Evolutionary conservation across 257 asterid species (phyloP).

Genomic region (Scutellaria galericulata): DNA sequence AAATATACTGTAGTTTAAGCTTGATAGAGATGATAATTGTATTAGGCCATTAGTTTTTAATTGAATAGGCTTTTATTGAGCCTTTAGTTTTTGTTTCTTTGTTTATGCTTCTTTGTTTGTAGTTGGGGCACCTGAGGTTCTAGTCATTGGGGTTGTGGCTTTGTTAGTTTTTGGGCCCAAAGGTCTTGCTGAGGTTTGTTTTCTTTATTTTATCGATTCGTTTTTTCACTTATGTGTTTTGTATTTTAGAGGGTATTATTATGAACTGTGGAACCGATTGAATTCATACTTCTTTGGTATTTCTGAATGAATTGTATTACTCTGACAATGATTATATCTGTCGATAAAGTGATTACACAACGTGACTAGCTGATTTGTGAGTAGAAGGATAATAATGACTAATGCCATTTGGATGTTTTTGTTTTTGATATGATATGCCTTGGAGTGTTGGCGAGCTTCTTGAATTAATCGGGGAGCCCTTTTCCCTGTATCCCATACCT

Average conservation of each 20-base stretch:
- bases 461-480: too few species aligned
- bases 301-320: background rate
- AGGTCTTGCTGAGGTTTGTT: constrained; percentile 97
- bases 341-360: background rate
- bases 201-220: background rate
- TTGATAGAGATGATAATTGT: background rate
- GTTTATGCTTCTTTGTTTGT: constrained; percentile 93
- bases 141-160: constrained; percentile 97
- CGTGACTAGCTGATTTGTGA: constrained; percentile 11
- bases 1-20: background rate
- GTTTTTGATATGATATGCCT: background rate
- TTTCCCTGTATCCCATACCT: too few species aligned
- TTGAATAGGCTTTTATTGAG: background rate
- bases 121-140: constrained; percentile 94
- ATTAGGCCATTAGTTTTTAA: background rate
- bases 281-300: constrained; percentile 1
- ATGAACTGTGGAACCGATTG: background rate
- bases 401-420: background rate
- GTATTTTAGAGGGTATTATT: background rate
- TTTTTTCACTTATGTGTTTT: background rate
- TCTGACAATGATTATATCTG: background rate
- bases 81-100: too few species aligned
- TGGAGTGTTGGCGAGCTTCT: too few species aligned
- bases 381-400: background rate
- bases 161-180: constrained; percentile 91